These are phyloP conservation scores for Polyporus tsugae DNA, from an alignment of 1,284 basidiomycete species.

Conservation along the genomic window DNA sequence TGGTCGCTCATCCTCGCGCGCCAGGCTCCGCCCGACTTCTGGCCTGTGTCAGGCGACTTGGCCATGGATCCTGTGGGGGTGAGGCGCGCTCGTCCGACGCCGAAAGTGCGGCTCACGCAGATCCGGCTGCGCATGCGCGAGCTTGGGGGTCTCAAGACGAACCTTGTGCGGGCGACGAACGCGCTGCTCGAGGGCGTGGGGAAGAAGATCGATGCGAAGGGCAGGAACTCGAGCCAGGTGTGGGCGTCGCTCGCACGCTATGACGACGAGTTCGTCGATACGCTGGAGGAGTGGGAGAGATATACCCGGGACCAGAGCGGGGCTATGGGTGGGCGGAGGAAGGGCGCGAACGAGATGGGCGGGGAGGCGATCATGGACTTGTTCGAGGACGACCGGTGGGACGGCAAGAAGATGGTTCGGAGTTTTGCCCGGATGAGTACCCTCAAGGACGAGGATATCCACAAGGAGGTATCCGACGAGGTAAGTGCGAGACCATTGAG, in stretches of 20 bases:
- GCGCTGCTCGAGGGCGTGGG: conserved; percentile 55
- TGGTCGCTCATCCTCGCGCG: conserved; percentile 73
- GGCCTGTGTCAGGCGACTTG: conserved; percentile 41
- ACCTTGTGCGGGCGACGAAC: conserved; percentile 64
- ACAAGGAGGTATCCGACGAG: conserved; percentile 44
- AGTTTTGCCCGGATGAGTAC: conserved; percentile 72
- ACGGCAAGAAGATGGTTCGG: conserved; percentile 78
- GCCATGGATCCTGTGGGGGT: neutral
- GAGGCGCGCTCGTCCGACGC: conserved; percentile 30
- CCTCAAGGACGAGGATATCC: conserved; percentile 43
- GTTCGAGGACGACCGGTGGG: conserved; percentile 68
- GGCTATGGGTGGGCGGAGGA: conserved; percentile 48
- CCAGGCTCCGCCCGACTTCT: conserved; percentile 60
- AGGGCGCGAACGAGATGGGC: conserved; percentile 47
- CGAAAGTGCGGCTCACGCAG: conserved; percentile 53
- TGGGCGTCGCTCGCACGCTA: conserved; percentile 85
- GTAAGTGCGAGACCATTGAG: conserved; percentile 28
- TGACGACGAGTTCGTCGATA: conserved; percentile 69
- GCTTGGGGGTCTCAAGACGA: conserved; percentile 56
- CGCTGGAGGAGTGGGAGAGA: conserved; percentile 67
- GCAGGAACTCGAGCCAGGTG: conserved; percentile 52
- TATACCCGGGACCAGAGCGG: conserved; percentile 54
- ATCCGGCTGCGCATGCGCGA: conserved; percentile 68
- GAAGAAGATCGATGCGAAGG: conserved; percentile 37
- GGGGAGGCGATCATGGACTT: conserved; percentile 50